Evolutionary conservation across 495 filamentous ascomycete species (phyloP), one percentile per base, ranked within the genome.

Genomic region (Tirmania nivea): DNA sequence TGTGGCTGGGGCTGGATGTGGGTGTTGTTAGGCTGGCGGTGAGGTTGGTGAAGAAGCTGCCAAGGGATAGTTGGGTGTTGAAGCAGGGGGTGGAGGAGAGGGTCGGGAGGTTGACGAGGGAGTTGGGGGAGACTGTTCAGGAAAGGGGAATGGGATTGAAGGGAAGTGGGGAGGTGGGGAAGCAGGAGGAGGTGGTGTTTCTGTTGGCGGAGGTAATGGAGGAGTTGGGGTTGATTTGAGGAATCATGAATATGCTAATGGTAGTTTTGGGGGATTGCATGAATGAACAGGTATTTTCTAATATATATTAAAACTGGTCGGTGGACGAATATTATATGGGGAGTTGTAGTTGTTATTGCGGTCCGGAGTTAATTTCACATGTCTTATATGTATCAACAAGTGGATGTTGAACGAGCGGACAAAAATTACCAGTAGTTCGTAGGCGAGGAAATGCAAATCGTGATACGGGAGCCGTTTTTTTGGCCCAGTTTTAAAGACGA

Each of bases 1-100:
- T 67, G 69, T 55, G 58, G 16, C 57, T 69, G 8, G 76, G 77
- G 47, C 66, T 74, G 35, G 66, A 69, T 35, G 67, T 71, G 3
- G 74, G 72, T 5, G 66, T 68, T 11, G 60, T 76, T 37, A 73
- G 76, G 59, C 66, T 80, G 0, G 69, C 69, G 7, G 64, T 70
- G 8, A 65, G 72, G 25, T 57, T 78, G 48, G 52, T 80, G 52
- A 65, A 51, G 2, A 69, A 69, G 42, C 66, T 71, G 34, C 67
- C 67, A n/a, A 65, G 59, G 3, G 69, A 67, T 0, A 57, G 72
- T 61, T 64, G 61, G 54, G 70, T 61, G 54, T 58, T 72, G n/a
- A 34, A 67, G 63, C 31, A 59, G 55, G 11, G 64, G 63, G 60
- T 54, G 72, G 58, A 60, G 56, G 51, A 42, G 54, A 52, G 63